These are phyloP conservation scores for Cystobasidiaceae sp. DNA, from an alignment of 1,284 basidiomycete species.

Conservation along the genomic window DNA sequence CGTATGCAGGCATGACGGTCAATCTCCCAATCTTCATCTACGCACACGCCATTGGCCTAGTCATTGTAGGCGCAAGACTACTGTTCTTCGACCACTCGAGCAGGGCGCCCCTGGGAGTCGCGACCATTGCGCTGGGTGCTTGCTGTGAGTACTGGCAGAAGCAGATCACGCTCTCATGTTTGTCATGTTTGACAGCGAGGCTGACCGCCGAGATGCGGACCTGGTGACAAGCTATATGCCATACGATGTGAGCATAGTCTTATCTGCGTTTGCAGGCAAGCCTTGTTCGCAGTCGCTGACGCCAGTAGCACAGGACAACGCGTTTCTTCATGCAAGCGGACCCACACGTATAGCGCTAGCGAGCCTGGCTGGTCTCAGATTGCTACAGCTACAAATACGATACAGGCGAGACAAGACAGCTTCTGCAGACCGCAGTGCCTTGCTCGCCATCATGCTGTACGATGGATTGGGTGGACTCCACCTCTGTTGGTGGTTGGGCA, in stretches of 20 bases:
- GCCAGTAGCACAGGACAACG: neutral
- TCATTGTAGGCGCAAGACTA: neutral
- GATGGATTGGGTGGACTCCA: conserved; percentile 21
- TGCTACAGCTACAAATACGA: neutral
- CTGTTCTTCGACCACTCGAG: conserved; percentile 1
- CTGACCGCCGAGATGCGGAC: neutral
- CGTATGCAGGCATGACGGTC: neutral
- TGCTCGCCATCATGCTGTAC: conserved; percentile 8
- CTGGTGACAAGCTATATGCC: conserved; percentile 15
- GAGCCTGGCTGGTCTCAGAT: neutral
- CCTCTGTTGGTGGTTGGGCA: conserved; percentile 1
- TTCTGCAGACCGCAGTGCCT: conserved; percentile 5
- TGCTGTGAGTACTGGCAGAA: neutral
- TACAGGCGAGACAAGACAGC: neutral
- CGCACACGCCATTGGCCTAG: conserved; percentile 6
- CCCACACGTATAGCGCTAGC: conserved; percentile 8
- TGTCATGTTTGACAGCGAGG: neutral
- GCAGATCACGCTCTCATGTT: neutral
- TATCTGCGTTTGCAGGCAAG: no score
- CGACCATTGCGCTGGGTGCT: neutral
- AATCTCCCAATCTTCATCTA: conserved; percentile 13
- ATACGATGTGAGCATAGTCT: neutral
- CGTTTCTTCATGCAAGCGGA: conserved; percentile 23
- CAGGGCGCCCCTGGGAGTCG: neutral
- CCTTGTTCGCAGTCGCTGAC: no score